phyloP scores from a whole-genome alignment of 169 alveolate species.

The Eimeria tenella region DNA sequence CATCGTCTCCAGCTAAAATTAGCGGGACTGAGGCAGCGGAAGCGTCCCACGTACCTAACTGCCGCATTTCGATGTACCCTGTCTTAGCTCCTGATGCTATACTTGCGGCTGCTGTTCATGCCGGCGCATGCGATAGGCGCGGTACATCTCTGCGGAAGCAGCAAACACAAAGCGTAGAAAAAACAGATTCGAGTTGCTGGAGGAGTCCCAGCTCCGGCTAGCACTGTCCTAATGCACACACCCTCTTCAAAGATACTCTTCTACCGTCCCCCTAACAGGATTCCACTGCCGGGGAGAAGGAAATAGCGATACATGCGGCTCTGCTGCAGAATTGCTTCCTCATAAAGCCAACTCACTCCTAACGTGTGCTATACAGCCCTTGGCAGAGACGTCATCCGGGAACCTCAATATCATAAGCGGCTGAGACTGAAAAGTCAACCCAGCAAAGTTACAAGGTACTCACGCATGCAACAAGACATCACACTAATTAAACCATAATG shows the following conservation, averaged over 20 bases:
- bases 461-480: no score
- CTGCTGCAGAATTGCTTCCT: constrained; percentile 14
- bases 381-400: constrained; percentile 66
- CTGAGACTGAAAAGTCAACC: constrained; percentile 45
- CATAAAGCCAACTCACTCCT: constrained; percentile 28
- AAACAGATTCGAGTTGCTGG: no score
- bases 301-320: no score
- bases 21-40: no score
- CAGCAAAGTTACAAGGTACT: no score
- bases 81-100: no score
- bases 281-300: no score
- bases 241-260: neutral
- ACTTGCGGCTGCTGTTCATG: constrained; percentile 56
- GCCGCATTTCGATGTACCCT: no score
- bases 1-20: no score
- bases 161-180: neutral
- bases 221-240: neutral
- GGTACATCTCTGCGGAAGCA: constrained; percentile 48
- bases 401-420: constrained; percentile 76
- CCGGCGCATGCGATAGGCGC: constrained; percentile 61
- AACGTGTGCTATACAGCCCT: constrained; percentile 74
- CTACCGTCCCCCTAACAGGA: no score
- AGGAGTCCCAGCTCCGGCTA: neutral
- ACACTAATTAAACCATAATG: neutral
- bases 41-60: no score